Base-by-base conservation (phyloP, 768 basidiomycete genomes). In the Mycena crocata region DNA sequence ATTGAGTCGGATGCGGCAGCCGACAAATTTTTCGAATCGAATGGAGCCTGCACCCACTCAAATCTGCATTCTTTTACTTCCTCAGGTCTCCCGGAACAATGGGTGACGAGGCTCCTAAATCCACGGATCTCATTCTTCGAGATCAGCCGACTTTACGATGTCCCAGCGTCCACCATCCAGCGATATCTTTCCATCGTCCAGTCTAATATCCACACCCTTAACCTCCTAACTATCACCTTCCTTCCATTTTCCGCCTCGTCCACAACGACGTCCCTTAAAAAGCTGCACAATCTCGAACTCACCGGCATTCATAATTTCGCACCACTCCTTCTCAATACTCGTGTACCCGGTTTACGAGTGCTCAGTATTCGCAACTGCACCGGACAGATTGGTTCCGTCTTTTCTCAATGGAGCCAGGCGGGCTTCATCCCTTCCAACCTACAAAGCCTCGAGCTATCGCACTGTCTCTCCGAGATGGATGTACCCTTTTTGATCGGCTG, bases 341-440 rank as follows among this genome's bases (percentile, higher is more conserved):
- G 69, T 23, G 72, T 73, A 1, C 75, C 75, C 1, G 57, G 68
- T 17, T 71, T 80, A 2, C 71, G 73, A 34, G 72, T 68, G 13
- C 68, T 79, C 23, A 56, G 40, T 37, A 69, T 81, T 31, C 67
- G 65, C 19, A 60, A 66, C 48, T 57, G 62, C 46, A 56, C 57
- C 5, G 64, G 44, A 23, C 54, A 51, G 32, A 66, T 75, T 45
- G 31, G 57, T 13, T 67, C 70, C 21, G 61, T 79, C 42, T 73
- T 79, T 45, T 61, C 72, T 0, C 71, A 77, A 28, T 79, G 77
- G 78, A 77, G 75, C 58, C 67, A 76, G 32, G 57, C 69, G 5
- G 40, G 37, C 2, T 73, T 60, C 56, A 44, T 76, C 1, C 77
- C 78, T 5, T 32, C 34, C 14, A 31, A 68, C 7, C 67, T 80